Percentiles rank a stretch among this genome's conserved stretches.
Evolutionary conservation across 208 protist species (phyloP).

Genomic region (Kentomonas sorsogonicus): DNA sequence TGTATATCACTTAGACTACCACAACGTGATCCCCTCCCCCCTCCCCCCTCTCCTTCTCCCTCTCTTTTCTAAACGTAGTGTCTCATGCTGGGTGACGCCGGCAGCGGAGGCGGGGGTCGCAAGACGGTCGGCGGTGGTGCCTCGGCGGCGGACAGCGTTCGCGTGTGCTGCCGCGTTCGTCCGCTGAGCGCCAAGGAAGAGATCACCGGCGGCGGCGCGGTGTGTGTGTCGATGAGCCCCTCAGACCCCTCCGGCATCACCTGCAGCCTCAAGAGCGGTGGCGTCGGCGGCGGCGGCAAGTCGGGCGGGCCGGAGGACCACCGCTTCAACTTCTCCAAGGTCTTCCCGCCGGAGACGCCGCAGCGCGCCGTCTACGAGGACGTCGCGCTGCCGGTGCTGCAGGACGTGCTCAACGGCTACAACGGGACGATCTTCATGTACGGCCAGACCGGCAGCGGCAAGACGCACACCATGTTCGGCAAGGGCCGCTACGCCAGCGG

Average conservation of each 20-base stretch:
- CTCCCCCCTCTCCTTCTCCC: not conserved
- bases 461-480: conserved; percentile 90
- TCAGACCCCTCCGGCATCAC: conserved; percentile 5
- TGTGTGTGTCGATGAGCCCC: conserved; percentile 19
- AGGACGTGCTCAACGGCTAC: conserved; percentile 85
- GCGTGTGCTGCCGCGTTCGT: conserved; percentile 46
- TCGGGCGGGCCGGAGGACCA: conserved; percentile 10
- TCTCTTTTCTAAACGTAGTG: not conserved
- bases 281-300: not conserved
- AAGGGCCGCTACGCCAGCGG: conserved; percentile 20
- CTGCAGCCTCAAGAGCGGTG: not conserved
- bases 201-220: not conserved
- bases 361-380: conserved; percentile 81
- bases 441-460: conserved; percentile 89
- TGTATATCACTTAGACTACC: not conserved
- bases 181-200: conserved; percentile 28
- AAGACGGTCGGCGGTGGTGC: too few relatives aligned
- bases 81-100: conserved; percentile 12
- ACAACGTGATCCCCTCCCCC: too few relatives aligned
- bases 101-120: too few relatives aligned
- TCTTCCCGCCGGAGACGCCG: conserved; percentile 35
- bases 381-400: conserved; percentile 81
- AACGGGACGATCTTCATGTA: conserved; percentile 90
- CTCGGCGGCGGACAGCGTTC: conserved; percentile 29
- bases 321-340: conserved; percentile 59